These are phyloP conservation scores for Aspergillus novoparasiticus DNA, from an alignment of 2,329 filamentous ascomycete species.

Conservation along the genomic window DNA sequence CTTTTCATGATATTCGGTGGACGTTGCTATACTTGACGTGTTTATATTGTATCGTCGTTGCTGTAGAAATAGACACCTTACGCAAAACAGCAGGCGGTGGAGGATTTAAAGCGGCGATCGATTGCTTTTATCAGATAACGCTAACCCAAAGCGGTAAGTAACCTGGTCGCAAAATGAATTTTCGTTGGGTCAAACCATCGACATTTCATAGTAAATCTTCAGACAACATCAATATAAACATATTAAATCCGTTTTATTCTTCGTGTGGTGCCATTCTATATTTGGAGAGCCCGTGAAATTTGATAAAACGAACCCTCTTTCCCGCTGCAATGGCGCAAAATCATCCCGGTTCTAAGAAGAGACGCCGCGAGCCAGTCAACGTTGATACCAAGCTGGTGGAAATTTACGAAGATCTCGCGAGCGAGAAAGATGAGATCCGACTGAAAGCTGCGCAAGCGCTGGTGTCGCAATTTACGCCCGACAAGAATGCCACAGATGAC, in stretches of 20 bases:
- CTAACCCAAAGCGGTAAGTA: background rate
- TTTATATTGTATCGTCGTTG: background rate
- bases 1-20: background rate
- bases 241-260: background rate
- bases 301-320: background rate
- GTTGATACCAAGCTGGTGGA: slow-evolving; percentile 50
- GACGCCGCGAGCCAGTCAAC: slow-evolving; percentile 44
- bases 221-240: background rate
- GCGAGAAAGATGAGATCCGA: slow-evolving; percentile 49
- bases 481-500: slow-evolving; percentile 43
- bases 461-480: slow-evolving; percentile 47
- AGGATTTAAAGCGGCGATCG: background rate
- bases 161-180: background rate
- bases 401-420: slow-evolving; percentile 53
- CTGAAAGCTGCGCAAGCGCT: slow-evolving; percentile 49
- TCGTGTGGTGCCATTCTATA: background rate
- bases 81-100: background rate
- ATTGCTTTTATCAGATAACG: background rate
- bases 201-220: slow-evolving; percentile 1
- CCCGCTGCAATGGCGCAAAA: slow-evolving; percentile 32
- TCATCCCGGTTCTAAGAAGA: slow-evolving; percentile 35
- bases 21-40: background rate
- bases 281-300: background rate
- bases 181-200: background rate
- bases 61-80: background rate